These are phyloP conservation scores for Phalaenopsis equestris DNA, from an alignment of 106 monocot genomes.

Conservation along the genomic window DNA sequence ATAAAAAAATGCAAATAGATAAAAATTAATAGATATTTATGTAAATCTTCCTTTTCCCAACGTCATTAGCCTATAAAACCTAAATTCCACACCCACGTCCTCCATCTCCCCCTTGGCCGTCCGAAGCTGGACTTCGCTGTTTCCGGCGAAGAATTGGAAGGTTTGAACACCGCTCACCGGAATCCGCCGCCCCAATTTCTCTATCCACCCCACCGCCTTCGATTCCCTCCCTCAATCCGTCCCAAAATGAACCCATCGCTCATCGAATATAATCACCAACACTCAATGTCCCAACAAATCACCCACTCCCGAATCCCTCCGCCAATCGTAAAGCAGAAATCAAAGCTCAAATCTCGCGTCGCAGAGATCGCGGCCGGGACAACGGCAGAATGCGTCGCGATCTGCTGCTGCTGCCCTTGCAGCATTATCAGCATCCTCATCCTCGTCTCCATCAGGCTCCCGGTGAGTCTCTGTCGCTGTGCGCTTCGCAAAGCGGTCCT, in stretches of 20 bases:
- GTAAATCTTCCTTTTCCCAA: background rate
- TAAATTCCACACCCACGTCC: background rate
- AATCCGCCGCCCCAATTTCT: too few relatives aligned
- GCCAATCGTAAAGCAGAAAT: background rate
- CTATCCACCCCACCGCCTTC: too few relatives aligned
- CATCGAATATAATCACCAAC: too few relatives aligned
- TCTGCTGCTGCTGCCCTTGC: conserved; percentile 23
- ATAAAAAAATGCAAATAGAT: too few relatives aligned
- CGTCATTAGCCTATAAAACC: background rate
- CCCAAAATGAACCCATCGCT: background rate
- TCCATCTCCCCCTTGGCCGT: background rate
- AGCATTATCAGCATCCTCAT: conserved; percentile 1
- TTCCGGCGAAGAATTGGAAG: background rate
- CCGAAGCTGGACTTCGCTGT: background rate
- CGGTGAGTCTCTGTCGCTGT: conserved; percentile 6
- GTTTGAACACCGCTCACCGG: background rate
- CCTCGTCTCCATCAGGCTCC: conserved; percentile 9
- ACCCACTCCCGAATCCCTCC: background rate
- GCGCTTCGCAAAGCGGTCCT: background rate
- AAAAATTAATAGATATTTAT: too few relatives aligned
- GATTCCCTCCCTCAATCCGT: background rate
- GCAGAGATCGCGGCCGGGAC: conserved; percentile 6
- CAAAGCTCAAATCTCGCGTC: background rate
- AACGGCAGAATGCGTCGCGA: conserved; percentile 14
- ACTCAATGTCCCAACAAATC: background rate